Base-by-base conservation (phyloP, 805 yeast species). In the Pachysolen tannophilus region DNA sequence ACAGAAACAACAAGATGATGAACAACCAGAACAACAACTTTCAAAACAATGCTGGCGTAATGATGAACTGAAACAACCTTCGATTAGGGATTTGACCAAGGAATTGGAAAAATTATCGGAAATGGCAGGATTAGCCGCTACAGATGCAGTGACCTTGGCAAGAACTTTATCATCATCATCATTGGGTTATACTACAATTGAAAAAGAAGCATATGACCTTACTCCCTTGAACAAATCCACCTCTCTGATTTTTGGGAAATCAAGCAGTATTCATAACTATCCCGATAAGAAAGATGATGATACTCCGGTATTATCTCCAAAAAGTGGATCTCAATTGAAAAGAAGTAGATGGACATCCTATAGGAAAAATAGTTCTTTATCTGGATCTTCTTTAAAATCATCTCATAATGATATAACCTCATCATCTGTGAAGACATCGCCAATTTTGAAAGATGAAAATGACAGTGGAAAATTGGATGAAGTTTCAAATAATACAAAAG, bases 111-210 rank as follows among this genome's bases (percentile, higher is more conserved):
- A 69, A 30, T 61, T 87, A 30, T 76, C 90, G 0, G 80, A 78
- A 43, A 63, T 77, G 56, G 94, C 90, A 0, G 92, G 94, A 0
- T 59, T 83, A 55, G 79, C 76, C 35, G 78, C 86, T 4, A 72
- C 78, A 26, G 94, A 85, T 60, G 94, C 95, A 1, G 79, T 81
- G 5, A 76, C 94, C 0, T 63, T 85, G 37, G 95, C 94, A 0
- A 64, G 94, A 48, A 77, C 92, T 2, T 64, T 86, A 32, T 80
- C 90, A 2, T 70, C 84, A 31, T 70, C 82, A 0, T 74, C 85
- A 1, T 61, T 81, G 20, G 82, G 82, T 9, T 66, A 67, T 43
- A 69, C 76, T 9, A 69, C 65, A 35, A 63, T 67, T 4, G 78
- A 71, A 47, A 63, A 52, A 41, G 56, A 60, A 24, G 70, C 65